phyloP scores from a whole-genome alignment of 345 rosid species.

The Linum trigynum region DNA sequence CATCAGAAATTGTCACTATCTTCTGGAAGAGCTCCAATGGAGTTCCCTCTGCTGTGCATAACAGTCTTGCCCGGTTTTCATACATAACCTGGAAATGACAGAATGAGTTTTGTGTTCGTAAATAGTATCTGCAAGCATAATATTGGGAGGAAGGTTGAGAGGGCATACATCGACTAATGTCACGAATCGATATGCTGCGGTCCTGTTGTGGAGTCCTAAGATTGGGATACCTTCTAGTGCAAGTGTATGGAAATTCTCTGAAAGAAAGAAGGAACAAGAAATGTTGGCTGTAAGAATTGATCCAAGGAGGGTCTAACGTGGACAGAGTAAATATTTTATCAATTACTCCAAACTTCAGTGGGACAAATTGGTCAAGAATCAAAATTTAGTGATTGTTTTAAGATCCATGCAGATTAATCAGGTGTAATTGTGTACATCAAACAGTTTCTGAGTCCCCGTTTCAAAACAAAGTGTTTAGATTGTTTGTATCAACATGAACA shows the following conservation, averaged over 20 bases:
- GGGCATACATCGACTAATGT: conserved; percentile 79
- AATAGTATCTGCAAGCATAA: not conserved
- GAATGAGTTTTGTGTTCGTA: not conserved
- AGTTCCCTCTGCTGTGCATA: conserved; percentile 83
- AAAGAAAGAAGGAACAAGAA: conserved; percentile 8
- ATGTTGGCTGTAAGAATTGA: not conserved
- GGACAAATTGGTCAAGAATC: too few relatives aligned
- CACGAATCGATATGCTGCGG: conserved; percentile 89
- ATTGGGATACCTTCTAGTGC: conserved; percentile 80
- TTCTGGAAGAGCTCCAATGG: conserved; percentile 63
- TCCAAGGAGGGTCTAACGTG: not conserved
- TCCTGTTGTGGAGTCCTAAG: conserved; percentile 73
- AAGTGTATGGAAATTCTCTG: conserved; percentile 88
- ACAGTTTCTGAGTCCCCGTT: too few relatives aligned
- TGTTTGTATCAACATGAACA: not conserved
- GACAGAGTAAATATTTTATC: not conserved
- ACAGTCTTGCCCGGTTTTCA: conserved; percentile 68
- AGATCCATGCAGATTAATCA: too few relatives aligned
- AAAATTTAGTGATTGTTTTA: too few relatives aligned
- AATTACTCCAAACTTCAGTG: too few relatives aligned
- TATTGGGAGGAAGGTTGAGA: not conserved
- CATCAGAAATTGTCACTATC: conserved; percentile 68
- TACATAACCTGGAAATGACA: conserved; percentile 65
- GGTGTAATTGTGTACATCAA: too few relatives aligned
- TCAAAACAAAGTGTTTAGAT: not conserved